Percentiles rank a stretch among this genome's conserved stretches.
Conservation (phyloP, 2,329 filamentous ascomycete genomes). For the Lasiodiplodia sp. region DNA sequence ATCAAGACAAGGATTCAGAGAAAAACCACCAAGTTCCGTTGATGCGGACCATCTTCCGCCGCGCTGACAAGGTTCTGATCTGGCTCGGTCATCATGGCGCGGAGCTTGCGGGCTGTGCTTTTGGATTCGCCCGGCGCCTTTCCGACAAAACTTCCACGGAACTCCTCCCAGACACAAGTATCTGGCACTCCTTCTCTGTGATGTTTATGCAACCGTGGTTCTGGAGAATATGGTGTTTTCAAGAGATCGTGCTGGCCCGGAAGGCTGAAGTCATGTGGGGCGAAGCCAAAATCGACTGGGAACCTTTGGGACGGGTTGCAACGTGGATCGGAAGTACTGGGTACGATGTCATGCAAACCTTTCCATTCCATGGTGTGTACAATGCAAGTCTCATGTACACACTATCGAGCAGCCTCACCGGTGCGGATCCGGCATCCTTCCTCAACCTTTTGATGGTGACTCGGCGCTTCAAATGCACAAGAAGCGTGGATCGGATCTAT, state of each 20-base stretch:
- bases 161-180: not conserved
- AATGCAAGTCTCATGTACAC: not conserved
- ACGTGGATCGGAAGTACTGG: not conserved
- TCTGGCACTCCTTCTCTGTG: not conserved
- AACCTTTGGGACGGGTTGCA: not conserved
- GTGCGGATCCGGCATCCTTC: not conserved
- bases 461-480: not conserved
- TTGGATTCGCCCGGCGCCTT: not conserved
- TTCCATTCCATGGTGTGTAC: not conserved
- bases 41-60: not conserved
- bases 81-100: not conserved
- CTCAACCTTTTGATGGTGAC: not conserved
- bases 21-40: not conserved
- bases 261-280: not conserved
- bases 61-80: not conserved
- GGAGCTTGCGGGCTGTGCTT: not conserved
- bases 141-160: not conserved
- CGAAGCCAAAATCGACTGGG: not conserved
- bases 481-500: not conserved
- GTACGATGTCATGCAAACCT: not conserved
- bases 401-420: not conserved
- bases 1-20: not conserved
- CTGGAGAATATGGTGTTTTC: not conserved
- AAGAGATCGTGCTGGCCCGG: not conserved
- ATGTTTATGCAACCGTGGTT: not conserved